These are phyloP conservation scores for Porodaedalea pini DNA, from an alignment of 1,284 basidiomycete species.

Conservation along the genomic window DNA sequence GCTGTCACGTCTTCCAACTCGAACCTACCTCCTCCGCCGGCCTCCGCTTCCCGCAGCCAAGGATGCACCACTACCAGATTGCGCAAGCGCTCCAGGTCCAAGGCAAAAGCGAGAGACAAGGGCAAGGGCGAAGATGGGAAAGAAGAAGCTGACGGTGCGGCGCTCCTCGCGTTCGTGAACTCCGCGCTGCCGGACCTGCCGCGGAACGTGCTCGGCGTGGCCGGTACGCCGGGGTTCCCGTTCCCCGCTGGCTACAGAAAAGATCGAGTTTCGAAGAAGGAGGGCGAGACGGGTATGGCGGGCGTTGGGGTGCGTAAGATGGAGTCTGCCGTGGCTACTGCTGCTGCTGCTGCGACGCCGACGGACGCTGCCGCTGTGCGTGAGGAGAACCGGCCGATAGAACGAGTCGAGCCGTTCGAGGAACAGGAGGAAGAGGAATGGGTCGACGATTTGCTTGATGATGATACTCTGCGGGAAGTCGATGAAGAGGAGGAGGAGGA, in stretches of 20 bases:
- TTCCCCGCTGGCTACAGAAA: not conserved
- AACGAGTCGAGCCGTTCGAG: too few relatives aligned
- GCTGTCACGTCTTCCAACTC: not conserved
- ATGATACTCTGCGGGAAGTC: conserved; percentile 1
- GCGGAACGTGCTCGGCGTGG: conserved; percentile 5
- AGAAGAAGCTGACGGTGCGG: too few relatives aligned
- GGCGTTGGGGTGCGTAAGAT: not conserved
- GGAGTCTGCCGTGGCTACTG: too few relatives aligned
- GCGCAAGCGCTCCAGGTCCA: not conserved
- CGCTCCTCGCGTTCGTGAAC: conserved; percentile 4
- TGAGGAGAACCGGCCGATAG: too few relatives aligned
- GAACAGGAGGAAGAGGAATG: conserved; percentile 1
- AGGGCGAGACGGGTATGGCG: not conserved
- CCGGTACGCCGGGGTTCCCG: conserved; percentile 13
- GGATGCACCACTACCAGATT: not conserved
- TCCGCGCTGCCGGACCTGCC: not conserved
- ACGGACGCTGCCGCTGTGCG: not conserved
- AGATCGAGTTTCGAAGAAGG: too few relatives aligned
- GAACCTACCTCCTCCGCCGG: not conserved
- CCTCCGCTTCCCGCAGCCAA: not conserved
- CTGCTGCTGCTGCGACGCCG: not conserved
- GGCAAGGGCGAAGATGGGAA: too few relatives aligned
- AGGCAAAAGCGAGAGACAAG: not conserved
- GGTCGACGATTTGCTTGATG: conserved; percentile 6
- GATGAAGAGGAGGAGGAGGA: not conserved